Evolutionary conservation across 345 rosid species (phyloP).

Genomic region (Lumnitzera littorea): DNA sequence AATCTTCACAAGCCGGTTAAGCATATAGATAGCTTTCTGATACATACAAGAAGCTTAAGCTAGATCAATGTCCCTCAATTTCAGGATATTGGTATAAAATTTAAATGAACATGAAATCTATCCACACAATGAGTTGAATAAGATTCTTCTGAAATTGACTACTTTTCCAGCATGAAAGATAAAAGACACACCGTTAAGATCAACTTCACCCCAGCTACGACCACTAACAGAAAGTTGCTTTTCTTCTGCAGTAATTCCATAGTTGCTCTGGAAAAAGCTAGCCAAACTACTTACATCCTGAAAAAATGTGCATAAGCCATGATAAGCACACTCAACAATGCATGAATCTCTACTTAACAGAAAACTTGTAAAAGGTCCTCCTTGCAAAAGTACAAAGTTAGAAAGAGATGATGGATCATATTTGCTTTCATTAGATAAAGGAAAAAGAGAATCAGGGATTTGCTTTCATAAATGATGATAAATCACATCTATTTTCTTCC

Average conservation of each 20-base stretch:
- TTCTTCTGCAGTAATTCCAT: conserved; percentile 68
- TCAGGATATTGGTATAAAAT: too few species aligned
- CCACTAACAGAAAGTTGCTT: conserved; percentile 92
- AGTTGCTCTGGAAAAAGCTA: conserved; percentile 65
- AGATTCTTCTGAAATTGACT: too few species aligned
- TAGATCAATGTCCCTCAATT: too few species aligned
- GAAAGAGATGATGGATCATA: background rate
- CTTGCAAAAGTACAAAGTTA: background rate
- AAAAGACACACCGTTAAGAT: conserved; percentile 60
- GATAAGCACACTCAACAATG: background rate
- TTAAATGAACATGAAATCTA: too few species aligned
- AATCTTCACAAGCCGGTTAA: too few species aligned
- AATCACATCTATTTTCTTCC: background rate
- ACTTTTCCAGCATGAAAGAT: too few species aligned
- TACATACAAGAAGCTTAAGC: too few species aligned
- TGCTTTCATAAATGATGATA: background rate
- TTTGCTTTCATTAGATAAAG: too few species aligned
- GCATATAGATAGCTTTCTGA: too few species aligned
- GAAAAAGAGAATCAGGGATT: too few species aligned
- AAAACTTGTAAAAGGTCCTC: too few species aligned
- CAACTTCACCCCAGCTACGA: conserved; percentile 96
- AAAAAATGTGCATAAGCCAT: conserved; percentile 3
- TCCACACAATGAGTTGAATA: too few species aligned
- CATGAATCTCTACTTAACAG: background rate
- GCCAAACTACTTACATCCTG: conserved; percentile 73